Conservation (phyloP, 1,139 yeast genomes). For the Magnusiomyces tetraspermus region DNA sequence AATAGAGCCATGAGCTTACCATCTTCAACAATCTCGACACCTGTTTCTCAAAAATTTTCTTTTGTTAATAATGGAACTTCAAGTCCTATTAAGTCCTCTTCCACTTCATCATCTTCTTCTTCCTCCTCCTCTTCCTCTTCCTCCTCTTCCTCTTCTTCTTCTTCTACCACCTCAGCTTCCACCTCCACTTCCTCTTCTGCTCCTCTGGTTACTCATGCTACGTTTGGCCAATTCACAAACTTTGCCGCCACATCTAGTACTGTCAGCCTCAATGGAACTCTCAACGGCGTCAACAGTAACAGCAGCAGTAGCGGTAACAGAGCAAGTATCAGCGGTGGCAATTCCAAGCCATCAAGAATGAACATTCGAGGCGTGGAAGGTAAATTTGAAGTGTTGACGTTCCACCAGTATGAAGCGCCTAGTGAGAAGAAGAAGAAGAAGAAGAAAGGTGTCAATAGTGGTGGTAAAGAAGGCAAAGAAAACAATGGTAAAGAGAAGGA, state of each 20-base stretch:
- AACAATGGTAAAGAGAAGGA: conserved; percentile 9
- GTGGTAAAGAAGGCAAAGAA: neutral
- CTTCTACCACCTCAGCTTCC: neutral
- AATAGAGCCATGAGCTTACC: neutral
- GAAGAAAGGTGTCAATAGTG: neutral
- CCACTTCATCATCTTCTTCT: neutral
- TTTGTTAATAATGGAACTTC: conserved; percentile 14
- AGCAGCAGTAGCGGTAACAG: neutral
- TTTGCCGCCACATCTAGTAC: neutral
- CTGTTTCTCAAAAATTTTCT: conserved; percentile 2
- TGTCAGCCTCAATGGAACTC: neutral
- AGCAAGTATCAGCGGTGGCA: too few species aligned
- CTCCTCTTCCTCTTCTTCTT: neutral
- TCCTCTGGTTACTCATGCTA: neutral
- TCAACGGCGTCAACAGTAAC: neutral
- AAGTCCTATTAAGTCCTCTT: neutral
- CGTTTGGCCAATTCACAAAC: neutral
- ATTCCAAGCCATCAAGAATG: neutral
- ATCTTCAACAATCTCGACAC: neutral
- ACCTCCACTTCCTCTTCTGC: neutral
- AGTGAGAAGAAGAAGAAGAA: conserved; percentile 6
- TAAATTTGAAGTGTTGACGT: conserved; percentile 13
- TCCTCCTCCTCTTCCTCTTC: neutral
- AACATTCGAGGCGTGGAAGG: conserved; percentile 6
- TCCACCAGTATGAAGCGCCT: conserved; percentile 14